phyloP scores from a whole-genome alignment of 306 rosid species.

The Lathyrus aphaca region DNA sequence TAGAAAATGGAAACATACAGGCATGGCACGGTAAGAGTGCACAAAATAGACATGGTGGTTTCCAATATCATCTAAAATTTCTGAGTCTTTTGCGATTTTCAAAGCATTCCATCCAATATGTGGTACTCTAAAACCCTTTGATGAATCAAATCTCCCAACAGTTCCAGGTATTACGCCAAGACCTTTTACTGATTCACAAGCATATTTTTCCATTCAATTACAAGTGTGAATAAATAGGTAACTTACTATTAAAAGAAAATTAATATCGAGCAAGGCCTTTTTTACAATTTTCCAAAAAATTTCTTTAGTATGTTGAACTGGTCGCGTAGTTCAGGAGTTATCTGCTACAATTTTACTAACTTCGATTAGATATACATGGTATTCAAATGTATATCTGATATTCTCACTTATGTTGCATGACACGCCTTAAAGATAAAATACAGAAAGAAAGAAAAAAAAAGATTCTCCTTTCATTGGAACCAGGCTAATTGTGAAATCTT shows the following conservation, averaged over 20 bases:
- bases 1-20: constrained; percentile 54
- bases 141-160: constrained; percentile 90
- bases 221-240: constrained; percentile 5
- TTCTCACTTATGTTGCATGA: too few species aligned
- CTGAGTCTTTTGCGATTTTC: constrained; percentile 62
- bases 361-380: too few species aligned
- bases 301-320: not conserved
- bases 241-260: constrained; percentile 22
- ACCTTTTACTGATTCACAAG: constrained; percentile 77
- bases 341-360: too few species aligned
- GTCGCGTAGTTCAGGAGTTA: too few species aligned
- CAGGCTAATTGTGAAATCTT: not conserved
- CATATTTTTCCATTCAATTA: constrained; percentile 35
- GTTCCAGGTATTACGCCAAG: constrained; percentile 95
- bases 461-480: not conserved
- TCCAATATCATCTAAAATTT: constrained; percentile 85
- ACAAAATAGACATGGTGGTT: constrained; percentile 84
- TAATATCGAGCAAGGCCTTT: constrained; percentile 3
- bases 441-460: too few species aligned
- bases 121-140: constrained; percentile 87
- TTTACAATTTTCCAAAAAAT: not conserved
- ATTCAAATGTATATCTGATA: too few species aligned
- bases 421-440: too few species aligned
- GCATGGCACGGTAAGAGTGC: constrained; percentile 92
- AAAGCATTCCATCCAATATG: constrained; percentile 99